Conservation (phyloP, 106 monocot species). For the Cymbidium sinense region DNA sequence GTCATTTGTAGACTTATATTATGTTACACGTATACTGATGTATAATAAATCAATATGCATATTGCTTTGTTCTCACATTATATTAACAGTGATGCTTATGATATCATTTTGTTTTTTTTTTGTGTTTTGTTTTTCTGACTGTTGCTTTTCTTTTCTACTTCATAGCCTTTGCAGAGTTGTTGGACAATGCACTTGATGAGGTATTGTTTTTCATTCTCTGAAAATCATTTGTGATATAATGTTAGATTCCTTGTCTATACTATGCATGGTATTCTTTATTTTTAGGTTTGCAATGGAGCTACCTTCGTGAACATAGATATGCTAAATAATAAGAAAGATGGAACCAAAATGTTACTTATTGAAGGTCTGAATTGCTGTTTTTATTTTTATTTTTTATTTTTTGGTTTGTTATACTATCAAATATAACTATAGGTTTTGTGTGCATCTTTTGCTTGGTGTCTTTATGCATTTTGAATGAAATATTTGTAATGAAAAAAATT, state of each 20-base stretch:
- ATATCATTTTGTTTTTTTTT: neutral
- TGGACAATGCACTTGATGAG: slow-evolving; percentile 96
- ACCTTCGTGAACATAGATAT: slow-evolving; percentile 83
- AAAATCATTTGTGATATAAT: neutral
- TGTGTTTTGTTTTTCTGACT: neutral
- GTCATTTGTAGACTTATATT: neutral
- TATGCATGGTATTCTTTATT: neutral
- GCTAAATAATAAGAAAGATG: slow-evolving; percentile 61
- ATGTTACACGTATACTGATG: neutral
- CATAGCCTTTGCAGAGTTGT: slow-evolving; percentile 91
- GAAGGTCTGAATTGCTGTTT: slow-evolving; percentile 47
- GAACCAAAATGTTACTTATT: slow-evolving; percentile 67
- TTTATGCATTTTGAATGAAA: neutral
- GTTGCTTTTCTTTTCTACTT: slow-evolving; percentile 8
- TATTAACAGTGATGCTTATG: neutral
- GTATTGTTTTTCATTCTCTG: slow-evolving; percentile 16
- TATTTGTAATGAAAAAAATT: neutral
- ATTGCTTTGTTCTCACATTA: neutral
- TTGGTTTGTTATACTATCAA: neutral
- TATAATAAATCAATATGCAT: neutral
- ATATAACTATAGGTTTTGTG: no score
- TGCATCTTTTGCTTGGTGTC: neutral
- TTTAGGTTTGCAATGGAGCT: slow-evolving; percentile 84
- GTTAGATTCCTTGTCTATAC: neutral
- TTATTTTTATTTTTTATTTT: neutral